Conservation (phyloP, 2,329 filamentous ascomycete genomes). For the Seiridium unicorne region DNA sequence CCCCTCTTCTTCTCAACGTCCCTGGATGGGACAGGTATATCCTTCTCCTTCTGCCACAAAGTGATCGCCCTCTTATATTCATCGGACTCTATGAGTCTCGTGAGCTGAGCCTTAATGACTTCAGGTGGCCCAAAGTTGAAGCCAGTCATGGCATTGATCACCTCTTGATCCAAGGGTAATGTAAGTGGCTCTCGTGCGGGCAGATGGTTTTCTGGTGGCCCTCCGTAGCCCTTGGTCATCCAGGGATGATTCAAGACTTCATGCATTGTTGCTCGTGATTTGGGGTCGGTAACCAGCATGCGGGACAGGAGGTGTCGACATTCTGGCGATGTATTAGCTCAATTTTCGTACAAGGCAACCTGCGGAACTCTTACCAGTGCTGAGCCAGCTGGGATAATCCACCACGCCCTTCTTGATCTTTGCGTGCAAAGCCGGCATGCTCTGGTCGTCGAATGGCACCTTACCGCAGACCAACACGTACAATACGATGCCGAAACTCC, state of each 20-base stretch:
- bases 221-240: slow-evolving; percentile 89
- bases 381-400: slow-evolving; percentile 93
- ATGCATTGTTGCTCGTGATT: slow-evolving; percentile 77
- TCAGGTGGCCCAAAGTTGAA: slow-evolving; percentile 95
- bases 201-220: slow-evolving; percentile 84
- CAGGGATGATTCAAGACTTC: slow-evolving; percentile 96
- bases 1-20: slow-evolving; percentile 81
- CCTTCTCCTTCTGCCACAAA: slow-evolving; percentile 66
- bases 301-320: slow-evolving; percentile 89
- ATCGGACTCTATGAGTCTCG: slow-evolving; percentile 84
- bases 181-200: slow-evolving; percentile 81
- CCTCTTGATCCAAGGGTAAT: slow-evolving; percentile 76
- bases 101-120: slow-evolving; percentile 77
- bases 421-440: slow-evolving; percentile 95
- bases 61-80: slow-evolving; percentile 89
- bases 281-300: slow-evolving; percentile 94
- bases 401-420: slow-evolving; percentile 98
- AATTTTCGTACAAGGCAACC: background rate
- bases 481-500: slow-evolving; percentile 98
- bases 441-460: slow-evolving; percentile 98
- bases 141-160: slow-evolving; percentile 92
- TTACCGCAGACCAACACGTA: slow-evolving; percentile 97
- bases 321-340: slow-evolving; percentile 58
- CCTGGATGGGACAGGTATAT: slow-evolving; percentile 52
- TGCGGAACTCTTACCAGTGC: slow-evolving; percentile 63